A percentile compares a stretch with the other conserved stretches of the same genome.
Evolutionary conservation across 176 grass and related monocot species (phyloP).

Genomic region (Oryza nivara): DNA sequence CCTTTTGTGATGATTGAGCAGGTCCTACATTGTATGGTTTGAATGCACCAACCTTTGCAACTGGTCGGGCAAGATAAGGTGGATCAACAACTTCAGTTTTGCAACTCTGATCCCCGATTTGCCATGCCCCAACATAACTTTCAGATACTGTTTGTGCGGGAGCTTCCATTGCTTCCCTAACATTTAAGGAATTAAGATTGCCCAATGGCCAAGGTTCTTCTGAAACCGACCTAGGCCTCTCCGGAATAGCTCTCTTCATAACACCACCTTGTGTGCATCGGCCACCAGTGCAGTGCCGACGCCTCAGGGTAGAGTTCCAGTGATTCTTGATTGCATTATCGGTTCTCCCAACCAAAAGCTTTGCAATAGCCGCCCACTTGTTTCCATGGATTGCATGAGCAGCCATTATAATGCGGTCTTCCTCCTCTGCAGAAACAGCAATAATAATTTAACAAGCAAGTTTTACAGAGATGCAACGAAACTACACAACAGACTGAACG

Average conservation of each 20-base stretch:
- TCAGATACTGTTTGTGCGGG: slow-evolving; percentile 40
- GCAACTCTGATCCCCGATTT: slow-evolving; percentile 16
- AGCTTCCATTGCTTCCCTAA: slow-evolving; percentile 44
- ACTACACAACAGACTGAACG: neutral
- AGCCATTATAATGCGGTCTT: slow-evolving; percentile 81
- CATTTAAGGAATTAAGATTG: slow-evolving; percentile 52
- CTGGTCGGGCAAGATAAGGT: slow-evolving; percentile 67
- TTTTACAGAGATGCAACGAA: neutral
- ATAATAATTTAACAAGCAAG: slow-evolving; percentile 29
- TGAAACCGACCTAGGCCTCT: slow-evolving; percentile 49
- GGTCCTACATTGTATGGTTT: slow-evolving; percentile 55
- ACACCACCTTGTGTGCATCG: slow-evolving; percentile 46
- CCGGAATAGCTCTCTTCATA: slow-evolving; percentile 38
- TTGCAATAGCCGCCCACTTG: slow-evolving; percentile 89
- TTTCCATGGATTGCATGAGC: slow-evolving; percentile 92
- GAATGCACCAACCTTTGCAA: slow-evolving; percentile 84
- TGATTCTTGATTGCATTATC: slow-evolving; percentile 98
- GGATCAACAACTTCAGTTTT: slow-evolving; percentile 55
- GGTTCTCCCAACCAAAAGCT: slow-evolving; percentile 89
- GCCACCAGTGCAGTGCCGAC: slow-evolving; percentile 50
- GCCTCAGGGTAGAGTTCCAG: slow-evolving; percentile 97
- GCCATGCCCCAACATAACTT: slow-evolving; percentile 36
- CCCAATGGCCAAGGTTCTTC: slow-evolving; percentile 52
- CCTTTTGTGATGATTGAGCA: slow-evolving; percentile 35
- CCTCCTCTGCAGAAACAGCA: slow-evolving; percentile 72